Evolutionary conservation across 1,284 basidiomycete species (phyloP), one percentile per base, ranked within the genome.

Genomic region (Apiotrichum veenhuisii): DNA sequence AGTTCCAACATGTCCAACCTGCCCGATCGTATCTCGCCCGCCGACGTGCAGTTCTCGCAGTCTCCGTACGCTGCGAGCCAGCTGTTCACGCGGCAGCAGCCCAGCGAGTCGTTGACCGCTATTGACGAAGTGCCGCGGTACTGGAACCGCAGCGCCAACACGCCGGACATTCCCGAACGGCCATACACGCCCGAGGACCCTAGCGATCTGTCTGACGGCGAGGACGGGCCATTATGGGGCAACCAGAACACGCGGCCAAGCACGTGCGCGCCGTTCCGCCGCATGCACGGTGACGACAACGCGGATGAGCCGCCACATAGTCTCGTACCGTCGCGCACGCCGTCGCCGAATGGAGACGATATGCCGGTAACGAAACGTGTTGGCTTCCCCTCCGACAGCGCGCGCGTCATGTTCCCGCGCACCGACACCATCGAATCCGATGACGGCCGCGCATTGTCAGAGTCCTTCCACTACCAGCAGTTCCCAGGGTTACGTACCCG

Each of bases 11-110:
- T 70, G 71, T 57, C 57, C 14, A 50, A 23, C 23, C 23, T 54
- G 3, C 77, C 62, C 41, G 75, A 62, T 63, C 75, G 54, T 47
- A 77, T 70, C 60, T 78, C 60, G 55, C 75, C 68, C 17, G 30
- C 30, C 30, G 73, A 71, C 50, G 62, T 64, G 51, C 65, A 64
- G 20, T 74, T 71, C 52, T 60, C 87, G 23, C 86, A 89, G 66
- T 91, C 90, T 0, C 90, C 91, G 0, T 94, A 90, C 65, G 86
- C 90, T n/a, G 87, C 89, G 2, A 88, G 88, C 15, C 88, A 92
- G 62, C 78, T 92, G 1, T 91, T 92, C 69, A 83, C 64, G 5
- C 47, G 63, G 5, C 66, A 65, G 18, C 68, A 74, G 15, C 64
- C 69, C 17, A 72, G 71, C 54, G 72, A 75, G 25, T 67, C 65